Base-by-base conservation (phyloP, 306 rosid genomes). In the Betula pendula region DNA sequence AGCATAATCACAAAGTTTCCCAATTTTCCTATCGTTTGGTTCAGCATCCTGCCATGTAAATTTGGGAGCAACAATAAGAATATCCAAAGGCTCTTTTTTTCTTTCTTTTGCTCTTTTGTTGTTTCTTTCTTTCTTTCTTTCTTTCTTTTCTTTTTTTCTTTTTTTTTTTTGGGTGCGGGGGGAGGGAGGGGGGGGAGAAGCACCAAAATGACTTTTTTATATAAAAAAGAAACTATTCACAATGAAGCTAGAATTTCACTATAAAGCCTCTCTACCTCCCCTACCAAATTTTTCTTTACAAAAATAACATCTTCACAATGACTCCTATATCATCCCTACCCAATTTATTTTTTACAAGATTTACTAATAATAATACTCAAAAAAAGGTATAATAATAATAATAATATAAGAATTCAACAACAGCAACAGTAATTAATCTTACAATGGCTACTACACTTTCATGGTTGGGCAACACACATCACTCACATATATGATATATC, bases 1-100 rank as follows among this genome's bases (percentile, higher is more conserved):
- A 45, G 85, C 89, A 81, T 88, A 88, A 48, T 83, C 91, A 71
- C 91, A 83, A 42, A 88, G 91, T 69, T 88, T 88, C 31, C 68
- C 82, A 58, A 88, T 83, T 74, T 85, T 85, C 62, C 91, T 75
- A 73, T 88, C 91, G 49, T 83, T 83, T 49, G 89, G 85, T 70
- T 83, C 87, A 81, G 84, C 89, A 24, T 85, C 85, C 91, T 87
- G 84, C 49, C 35, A 79, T 19, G 49, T 31, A 74, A 49, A 12
- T n/a, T n/a, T 22, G 44, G 14, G 24, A 59, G 31, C n/a, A 82
- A 69, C 33, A 49, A 72, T 44, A 69, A 78, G 71, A 58, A 60
- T 38, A 78, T 76, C 68, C 22, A 9, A 35, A 14, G 42, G 40
- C 20, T 15, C 47, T 6, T 33, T 14, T 65, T 65, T 65, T 35